phyloP scores from a whole-genome alignment of 1,139 yeast genomes.

The Saccharomyces hybrid region DNA sequence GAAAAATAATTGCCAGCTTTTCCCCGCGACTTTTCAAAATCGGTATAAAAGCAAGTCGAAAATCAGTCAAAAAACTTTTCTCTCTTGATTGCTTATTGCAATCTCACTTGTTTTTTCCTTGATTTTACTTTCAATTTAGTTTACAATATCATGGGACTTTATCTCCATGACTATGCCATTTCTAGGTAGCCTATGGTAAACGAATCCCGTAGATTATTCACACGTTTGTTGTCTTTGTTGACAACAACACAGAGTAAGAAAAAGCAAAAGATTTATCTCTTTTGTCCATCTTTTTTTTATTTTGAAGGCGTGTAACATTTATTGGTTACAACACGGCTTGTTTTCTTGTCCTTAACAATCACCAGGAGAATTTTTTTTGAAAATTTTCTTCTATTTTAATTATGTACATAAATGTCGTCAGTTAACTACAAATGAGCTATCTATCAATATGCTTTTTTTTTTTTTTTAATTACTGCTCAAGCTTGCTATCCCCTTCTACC shows the following conservation, averaged over 20 bases:
- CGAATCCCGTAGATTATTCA: slow-evolving; percentile 30
- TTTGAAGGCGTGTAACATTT: slow-evolving; percentile 32
- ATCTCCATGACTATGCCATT: slow-evolving; percentile 31
- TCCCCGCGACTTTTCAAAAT: not conserved
- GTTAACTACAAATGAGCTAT: slow-evolving; percentile 1
- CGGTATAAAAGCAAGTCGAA: not conserved
- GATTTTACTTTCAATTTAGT: not conserved
- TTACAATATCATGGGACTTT: slow-evolving; percentile 21
- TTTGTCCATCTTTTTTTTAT: slow-evolving; percentile 19
- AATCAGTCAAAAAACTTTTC: not conserved
- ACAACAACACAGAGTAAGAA: slow-evolving; percentile 24
- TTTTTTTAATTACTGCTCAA: slow-evolving; percentile 2
- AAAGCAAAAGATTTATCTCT: slow-evolving; percentile 7
- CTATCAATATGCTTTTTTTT: not conserved
- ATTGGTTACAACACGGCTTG: not conserved
- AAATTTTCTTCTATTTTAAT: not conserved
- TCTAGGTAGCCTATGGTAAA: slow-evolving; percentile 31
- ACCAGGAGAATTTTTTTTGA: not conserved
- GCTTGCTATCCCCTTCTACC: not conserved
- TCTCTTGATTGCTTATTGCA: not conserved
- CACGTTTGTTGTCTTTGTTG: slow-evolving; percentile 12
- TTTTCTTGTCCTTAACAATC: not conserved
- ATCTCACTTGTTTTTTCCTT: not conserved
- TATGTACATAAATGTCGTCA: not conserved
- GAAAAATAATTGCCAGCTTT: not conserved